These are phyloP conservation scores for Acacia confusa DNA, from an alignment of 306 rosid genomes.

Conservation along the genomic window DNA sequence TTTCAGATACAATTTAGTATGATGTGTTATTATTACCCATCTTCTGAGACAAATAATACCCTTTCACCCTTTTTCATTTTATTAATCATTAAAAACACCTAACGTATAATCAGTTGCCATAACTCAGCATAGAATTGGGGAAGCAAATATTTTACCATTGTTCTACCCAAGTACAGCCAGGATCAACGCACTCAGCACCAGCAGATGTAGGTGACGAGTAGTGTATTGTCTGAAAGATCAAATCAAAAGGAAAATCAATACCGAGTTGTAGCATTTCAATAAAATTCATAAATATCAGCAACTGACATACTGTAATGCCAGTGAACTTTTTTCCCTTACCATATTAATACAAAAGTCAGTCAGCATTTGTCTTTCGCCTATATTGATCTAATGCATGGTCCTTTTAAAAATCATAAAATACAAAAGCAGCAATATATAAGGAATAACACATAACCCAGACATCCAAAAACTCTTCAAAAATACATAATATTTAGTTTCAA, in stretches of 20 bases:
- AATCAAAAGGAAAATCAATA: conserved; percentile 21
- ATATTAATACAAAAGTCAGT: too few relatives aligned
- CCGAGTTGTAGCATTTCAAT: background rate
- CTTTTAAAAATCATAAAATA: too few relatives aligned
- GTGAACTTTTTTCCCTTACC: background rate
- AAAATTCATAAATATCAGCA: background rate
- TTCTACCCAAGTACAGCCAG: conserved; percentile 93
- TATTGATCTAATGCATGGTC: too few relatives aligned
- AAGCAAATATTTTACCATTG: conserved; percentile 67
- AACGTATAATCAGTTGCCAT: conserved; percentile 4
- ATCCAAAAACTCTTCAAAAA: too few relatives aligned
- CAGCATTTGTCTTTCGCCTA: too few relatives aligned
- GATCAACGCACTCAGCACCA: conserved; percentile 96
- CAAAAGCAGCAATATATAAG: too few relatives aligned
- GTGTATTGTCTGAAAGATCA: conserved; percentile 71
- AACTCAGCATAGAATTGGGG: conserved; percentile 5
- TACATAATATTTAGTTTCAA: too few relatives aligned
- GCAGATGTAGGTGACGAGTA: conserved; percentile 92
- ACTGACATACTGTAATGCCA: background rate
- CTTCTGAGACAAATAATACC: background rate
- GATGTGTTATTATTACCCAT: conserved; percentile 6
- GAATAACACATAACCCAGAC: too few relatives aligned
- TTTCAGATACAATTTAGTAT: too few relatives aligned
- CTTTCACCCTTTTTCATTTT: background rate
- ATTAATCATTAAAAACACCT: conserved; percentile 1